phyloP scores from a whole-genome alignment of 805 yeast species.

The Candida sithepensis region DNA sequence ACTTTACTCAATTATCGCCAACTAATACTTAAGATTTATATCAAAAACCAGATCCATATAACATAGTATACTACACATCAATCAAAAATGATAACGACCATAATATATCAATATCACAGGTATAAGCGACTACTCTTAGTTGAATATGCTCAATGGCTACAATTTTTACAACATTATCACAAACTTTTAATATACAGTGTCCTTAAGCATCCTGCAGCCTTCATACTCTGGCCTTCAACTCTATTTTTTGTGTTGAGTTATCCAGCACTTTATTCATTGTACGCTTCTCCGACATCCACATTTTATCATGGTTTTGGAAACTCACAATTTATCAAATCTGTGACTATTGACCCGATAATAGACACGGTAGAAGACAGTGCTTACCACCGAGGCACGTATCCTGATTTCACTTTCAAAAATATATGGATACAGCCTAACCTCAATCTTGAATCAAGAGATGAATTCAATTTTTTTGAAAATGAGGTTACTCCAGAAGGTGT shows the following conservation, averaged over 20 bases:
- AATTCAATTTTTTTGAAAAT: slow-evolving; percentile 8
- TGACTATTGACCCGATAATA: slow-evolving; percentile 11
- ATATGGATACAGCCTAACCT: slow-evolving; percentile 31
- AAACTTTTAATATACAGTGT: slow-evolving; percentile 18
- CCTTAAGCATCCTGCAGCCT: slow-evolving; percentile 36
- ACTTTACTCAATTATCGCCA: neutral
- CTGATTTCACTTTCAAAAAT: slow-evolving; percentile 30
- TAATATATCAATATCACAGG: slow-evolving; percentile 5
- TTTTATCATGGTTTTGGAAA: slow-evolving; percentile 9
- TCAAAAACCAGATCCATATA: neutral
- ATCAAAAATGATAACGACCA: slow-evolving; percentile 4
- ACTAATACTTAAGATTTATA: neutral
- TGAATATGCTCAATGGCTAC: slow-evolving; percentile 13
- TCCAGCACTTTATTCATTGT: slow-evolving; percentile 41
- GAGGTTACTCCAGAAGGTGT: slow-evolving; percentile 5
- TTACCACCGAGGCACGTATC: slow-evolving; percentile 1
- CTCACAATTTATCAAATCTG: slow-evolving; percentile 14
- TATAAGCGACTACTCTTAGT: slow-evolving; percentile 9
- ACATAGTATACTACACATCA: neutral
- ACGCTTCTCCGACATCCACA: slow-evolving; percentile 23
- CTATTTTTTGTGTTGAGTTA: slow-evolving; percentile 45
- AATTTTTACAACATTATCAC: slow-evolving; percentile 11
- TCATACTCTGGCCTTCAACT: slow-evolving; percentile 48
- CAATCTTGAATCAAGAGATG: slow-evolving; percentile 21
- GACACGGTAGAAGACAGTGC: neutral